These are phyloP conservation scores for Hevea brasiliensis DNA, from an alignment of 345 rosid genomes.

Conservation along the genomic window DNA sequence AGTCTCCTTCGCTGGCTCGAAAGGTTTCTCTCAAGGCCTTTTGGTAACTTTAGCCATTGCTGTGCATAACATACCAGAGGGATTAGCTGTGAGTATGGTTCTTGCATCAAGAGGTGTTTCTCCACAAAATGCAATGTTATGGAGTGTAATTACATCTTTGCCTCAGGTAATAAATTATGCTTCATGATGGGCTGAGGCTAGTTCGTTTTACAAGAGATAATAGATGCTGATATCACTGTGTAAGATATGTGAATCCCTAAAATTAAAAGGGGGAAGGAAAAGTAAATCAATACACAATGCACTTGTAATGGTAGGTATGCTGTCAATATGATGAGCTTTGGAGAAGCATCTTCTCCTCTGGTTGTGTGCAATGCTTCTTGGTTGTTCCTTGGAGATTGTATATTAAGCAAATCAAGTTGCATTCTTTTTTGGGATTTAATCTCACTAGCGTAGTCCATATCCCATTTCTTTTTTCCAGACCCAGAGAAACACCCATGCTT, in stretches of 20 bases:
- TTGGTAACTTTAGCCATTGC: conserved; percentile 96
- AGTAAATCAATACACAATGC: neutral
- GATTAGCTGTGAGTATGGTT: conserved; percentile 98
- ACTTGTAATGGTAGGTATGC: neutral
- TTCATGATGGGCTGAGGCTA: neutral
- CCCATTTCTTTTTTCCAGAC: too few relatives aligned
- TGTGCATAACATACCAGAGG: conserved; percentile 98
- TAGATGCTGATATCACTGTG: neutral
- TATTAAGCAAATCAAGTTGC: too few relatives aligned
- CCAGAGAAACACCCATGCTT: too few relatives aligned
- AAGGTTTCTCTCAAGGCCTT: conserved; percentile 96
- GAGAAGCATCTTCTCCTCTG: neutral
- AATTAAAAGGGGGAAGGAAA: neutral
- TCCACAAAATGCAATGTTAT: conserved; percentile 97
- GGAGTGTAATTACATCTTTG: conserved; percentile 97
- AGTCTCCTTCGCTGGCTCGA: conserved; percentile 98
- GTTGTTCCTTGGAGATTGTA: neutral
- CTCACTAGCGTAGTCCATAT: too few relatives aligned
- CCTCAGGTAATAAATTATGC: conserved; percentile 67
- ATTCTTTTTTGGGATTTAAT: too few relatives aligned
- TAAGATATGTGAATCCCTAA: neutral
- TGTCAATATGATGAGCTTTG: neutral
- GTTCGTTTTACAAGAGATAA: neutral
- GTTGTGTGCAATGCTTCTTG: neutral
- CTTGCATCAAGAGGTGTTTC: conserved; percentile 98